These are phyloP conservation scores for Anaeramoeba flamelloides DNA, from an alignment of 78 protist genomes.

Conservation along the genomic window DNA sequence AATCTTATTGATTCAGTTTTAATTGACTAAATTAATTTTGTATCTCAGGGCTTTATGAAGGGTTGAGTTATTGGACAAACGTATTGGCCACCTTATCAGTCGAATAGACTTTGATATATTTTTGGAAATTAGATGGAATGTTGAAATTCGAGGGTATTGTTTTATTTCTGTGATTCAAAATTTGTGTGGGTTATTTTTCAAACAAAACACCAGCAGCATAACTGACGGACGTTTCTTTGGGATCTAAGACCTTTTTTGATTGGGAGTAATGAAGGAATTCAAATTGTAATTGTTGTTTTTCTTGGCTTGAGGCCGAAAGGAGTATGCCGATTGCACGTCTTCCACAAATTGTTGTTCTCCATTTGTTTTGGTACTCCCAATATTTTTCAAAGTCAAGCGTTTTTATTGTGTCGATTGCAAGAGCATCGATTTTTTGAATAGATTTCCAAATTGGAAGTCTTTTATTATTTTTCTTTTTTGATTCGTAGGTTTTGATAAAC, in stretches of 20 bases:
- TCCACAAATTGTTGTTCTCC: not conserved
- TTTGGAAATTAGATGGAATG: no score
- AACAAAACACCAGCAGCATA: conserved; percentile 2
- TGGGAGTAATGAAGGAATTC: not conserved
- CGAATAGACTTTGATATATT: no score
- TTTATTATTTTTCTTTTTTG: no score
- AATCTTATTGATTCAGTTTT: no score
- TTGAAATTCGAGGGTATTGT: no score
- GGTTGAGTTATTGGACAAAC: no score
- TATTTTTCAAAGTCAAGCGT: not conserved
- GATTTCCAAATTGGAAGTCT: not conserved
- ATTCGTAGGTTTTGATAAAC: no score
- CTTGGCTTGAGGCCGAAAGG: not conserved
- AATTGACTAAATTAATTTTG: no score
- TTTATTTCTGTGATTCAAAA: no score
- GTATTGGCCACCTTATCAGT: no score
- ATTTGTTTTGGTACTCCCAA: not conserved
- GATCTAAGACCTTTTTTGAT: not conserved
- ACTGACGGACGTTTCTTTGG: not conserved
- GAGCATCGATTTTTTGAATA: not conserved
- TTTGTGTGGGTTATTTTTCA: no score
- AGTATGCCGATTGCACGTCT: not conserved
- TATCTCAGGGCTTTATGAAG: no score
- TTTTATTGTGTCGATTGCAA: not conserved
- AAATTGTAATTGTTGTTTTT: not conserved